phyloP scores from a whole-genome alignment of 805 yeast genomes.

The Sporopachydermia quercuum region DNA sequence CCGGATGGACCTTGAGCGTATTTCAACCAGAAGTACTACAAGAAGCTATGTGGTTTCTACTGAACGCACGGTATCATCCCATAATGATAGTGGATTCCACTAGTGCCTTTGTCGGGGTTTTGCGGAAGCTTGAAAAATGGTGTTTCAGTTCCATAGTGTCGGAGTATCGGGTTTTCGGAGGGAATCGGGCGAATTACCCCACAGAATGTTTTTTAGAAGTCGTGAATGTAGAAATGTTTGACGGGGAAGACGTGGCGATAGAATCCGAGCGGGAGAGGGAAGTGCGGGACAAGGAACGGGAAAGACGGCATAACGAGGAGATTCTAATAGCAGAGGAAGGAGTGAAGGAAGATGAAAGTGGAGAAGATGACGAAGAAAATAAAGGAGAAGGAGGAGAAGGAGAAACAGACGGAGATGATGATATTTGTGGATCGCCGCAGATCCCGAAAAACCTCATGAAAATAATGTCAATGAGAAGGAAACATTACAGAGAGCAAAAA shows the following conservation, averaged over 20 bases:
- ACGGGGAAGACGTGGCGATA: slow-evolving; percentile 1
- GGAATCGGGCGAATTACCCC: slow-evolving; percentile 57
- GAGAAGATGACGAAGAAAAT: slow-evolving; percentile 9
- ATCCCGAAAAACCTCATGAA: slow-evolving; percentile 52
- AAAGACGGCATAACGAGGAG: too few relatives aligned
- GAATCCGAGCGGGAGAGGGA: slow-evolving; percentile 5
- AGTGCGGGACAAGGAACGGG: slow-evolving; percentile 3
- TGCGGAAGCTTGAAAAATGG: slow-evolving; percentile 82
- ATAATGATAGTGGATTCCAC: slow-evolving; percentile 66
- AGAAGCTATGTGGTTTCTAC: slow-evolving; percentile 47
- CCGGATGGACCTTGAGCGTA: slow-evolving; percentile 54
- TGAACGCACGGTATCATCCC: slow-evolving; percentile 51
- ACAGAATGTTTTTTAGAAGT: slow-evolving; percentile 76
- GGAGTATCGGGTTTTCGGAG: slow-evolving; percentile 70
- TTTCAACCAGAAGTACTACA: slow-evolving; percentile 50
- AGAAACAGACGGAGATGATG: slow-evolving; percentile 21
- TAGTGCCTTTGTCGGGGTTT: slow-evolving; percentile 63
- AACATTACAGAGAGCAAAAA: slow-evolving; percentile 13
- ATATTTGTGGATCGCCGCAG: slow-evolving; percentile 51
- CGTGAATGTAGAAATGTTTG: slow-evolving; percentile 38
- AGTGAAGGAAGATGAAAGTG: not conserved
- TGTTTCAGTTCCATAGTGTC: slow-evolving; percentile 67
- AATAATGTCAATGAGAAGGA: slow-evolving; percentile 19
- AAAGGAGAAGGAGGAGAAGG: slow-evolving; percentile 12
- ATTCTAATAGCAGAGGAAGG: too few relatives aligned